These are phyloP conservation scores for Schoenoplectus triqueter DNA, from an alignment of 202 grass and related monocot genomes.

Conservation along the genomic window DNA sequence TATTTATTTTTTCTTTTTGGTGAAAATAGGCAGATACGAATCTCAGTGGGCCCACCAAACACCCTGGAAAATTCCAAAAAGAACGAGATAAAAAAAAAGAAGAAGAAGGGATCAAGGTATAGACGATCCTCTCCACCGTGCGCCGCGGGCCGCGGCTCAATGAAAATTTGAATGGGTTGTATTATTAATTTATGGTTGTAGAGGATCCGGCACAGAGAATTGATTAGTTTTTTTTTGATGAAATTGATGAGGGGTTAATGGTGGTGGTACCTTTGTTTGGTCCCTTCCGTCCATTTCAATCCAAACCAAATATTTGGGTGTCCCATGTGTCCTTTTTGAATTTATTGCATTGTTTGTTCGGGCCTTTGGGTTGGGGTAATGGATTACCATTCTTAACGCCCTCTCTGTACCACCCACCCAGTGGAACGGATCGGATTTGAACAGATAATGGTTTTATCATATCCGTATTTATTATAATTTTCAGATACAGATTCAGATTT, in stretches of 20 bases:
- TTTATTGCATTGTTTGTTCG: slow-evolving; percentile 21
- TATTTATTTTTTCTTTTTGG: background rate
- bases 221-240: too few species aligned
- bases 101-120: background rate
- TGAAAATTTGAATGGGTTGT: too few species aligned
- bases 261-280: background rate
- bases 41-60: background rate
- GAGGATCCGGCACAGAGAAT: background rate
- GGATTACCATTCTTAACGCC: background rate
- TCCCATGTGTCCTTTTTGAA: background rate
- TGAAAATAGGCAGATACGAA: slow-evolving; percentile 29
- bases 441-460: too few species aligned
- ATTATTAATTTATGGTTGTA: background rate
- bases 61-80: slow-evolving; percentile 32
- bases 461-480: too few species aligned
- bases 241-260: background rate
- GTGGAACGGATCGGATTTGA: too few species aligned
- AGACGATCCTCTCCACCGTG: background rate
- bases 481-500: too few species aligned
- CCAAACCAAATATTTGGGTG: slow-evolving; percentile 33
- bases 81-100: background rate
- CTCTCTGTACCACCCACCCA: background rate
- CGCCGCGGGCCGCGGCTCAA: background rate
- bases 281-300: slow-evolving; percentile 28
- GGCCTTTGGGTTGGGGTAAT: background rate